A percentile compares a stretch with the other conserved stretches of the same genome.
These are phyloP conservation scores for Trichocladium antarcticum DNA, from an alignment of 495 filamentous ascomycete species.

Conservation along the genomic window DNA sequence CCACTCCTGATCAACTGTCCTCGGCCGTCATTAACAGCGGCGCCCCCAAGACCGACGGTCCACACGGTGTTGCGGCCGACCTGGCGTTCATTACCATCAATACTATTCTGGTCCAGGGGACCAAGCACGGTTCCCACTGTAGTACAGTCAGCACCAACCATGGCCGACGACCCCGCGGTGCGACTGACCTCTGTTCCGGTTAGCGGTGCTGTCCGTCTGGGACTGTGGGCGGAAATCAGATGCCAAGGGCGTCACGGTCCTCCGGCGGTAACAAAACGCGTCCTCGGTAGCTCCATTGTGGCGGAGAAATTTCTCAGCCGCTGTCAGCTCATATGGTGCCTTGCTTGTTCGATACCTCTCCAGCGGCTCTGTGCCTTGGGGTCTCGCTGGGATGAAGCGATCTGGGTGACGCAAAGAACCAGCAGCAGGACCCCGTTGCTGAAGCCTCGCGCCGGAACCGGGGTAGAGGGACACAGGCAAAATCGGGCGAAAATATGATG, in stretches of 20 bases:
- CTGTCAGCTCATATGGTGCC: constrained; percentile 45
- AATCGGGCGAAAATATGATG: constrained; percentile 7
- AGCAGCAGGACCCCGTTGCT: constrained; percentile 13
- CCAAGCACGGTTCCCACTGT: constrained; percentile 31
- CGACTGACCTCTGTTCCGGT: constrained; percentile 19
- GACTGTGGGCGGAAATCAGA: constrained; percentile 17
- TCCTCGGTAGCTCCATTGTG: constrained; percentile 48
- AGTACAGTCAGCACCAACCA: neutral
- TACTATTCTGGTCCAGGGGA: constrained; percentile 19
- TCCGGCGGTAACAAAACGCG: constrained; percentile 49
- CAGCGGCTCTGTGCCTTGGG: constrained; percentile 26
- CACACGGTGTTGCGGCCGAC: constrained; percentile 65
- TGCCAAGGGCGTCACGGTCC: constrained; percentile 28
- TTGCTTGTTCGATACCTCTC: constrained; percentile 59
- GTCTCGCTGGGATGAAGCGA: constrained; percentile 56
- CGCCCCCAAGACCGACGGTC: constrained; percentile 56
- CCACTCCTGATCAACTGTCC: constrained; percentile 54
- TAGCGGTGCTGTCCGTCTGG: constrained; percentile 25
- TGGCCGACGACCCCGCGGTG: too few species aligned
- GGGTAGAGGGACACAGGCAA: constrained; percentile 16
- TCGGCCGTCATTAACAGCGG: constrained; percentile 48
- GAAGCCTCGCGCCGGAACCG: constrained; percentile 3
- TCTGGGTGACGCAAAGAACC: constrained; percentile 39
- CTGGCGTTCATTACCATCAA: constrained; percentile 23
- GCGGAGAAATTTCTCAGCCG: constrained; percentile 51